phyloP scores from a whole-genome alignment of 805 yeast genomes.

The Candida cerambycidarum region DNA sequence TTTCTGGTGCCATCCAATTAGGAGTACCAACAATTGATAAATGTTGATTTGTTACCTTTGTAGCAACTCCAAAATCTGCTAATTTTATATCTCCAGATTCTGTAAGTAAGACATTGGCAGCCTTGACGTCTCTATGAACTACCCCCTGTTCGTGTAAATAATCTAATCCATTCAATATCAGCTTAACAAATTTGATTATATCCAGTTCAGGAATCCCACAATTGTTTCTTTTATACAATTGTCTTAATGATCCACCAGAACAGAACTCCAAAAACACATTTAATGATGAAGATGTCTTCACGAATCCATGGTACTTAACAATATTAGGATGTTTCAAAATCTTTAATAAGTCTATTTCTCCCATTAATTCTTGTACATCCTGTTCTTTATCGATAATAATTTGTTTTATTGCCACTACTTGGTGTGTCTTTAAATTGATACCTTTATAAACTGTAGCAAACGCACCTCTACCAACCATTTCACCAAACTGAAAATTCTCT shows the following conservation, averaged over 20 bases:
- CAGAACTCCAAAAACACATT: constrained; percentile 63
- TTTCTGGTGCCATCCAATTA: constrained; percentile 99
- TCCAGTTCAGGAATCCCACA: constrained; percentile 57
- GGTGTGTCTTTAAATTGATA: constrained; percentile 60
- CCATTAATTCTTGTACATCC: constrained; percentile 50
- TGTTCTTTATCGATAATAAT: constrained; percentile 56
- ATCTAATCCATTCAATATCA: constrained; percentile 58
- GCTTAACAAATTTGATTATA: constrained; percentile 48
- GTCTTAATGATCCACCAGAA: constrained; percentile 64
- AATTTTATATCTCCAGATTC: constrained; percentile 69
- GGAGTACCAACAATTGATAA: constrained; percentile 77
- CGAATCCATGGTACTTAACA: constrained; percentile 68
- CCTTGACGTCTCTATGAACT: constrained; percentile 86
- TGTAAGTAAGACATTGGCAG: constrained; percentile 82
- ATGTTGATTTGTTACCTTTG: constrained; percentile 45
- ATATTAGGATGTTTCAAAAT: constrained; percentile 65
- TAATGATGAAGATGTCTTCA: constrained; percentile 50
- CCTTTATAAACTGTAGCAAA: constrained; percentile 86
- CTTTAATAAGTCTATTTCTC: constrained; percentile 65
- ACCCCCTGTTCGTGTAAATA: constrained; percentile 73
- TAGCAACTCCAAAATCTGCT: constrained; percentile 96
- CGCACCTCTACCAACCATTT: constrained; percentile 85
- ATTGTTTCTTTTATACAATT: constrained; percentile 45
- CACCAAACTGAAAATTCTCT: constrained; percentile 52
- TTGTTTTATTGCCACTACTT: constrained; percentile 78